Evolutionary conservation across 306 rosid genomes (phyloP).

Genomic region (Castanea crenata): DNA sequence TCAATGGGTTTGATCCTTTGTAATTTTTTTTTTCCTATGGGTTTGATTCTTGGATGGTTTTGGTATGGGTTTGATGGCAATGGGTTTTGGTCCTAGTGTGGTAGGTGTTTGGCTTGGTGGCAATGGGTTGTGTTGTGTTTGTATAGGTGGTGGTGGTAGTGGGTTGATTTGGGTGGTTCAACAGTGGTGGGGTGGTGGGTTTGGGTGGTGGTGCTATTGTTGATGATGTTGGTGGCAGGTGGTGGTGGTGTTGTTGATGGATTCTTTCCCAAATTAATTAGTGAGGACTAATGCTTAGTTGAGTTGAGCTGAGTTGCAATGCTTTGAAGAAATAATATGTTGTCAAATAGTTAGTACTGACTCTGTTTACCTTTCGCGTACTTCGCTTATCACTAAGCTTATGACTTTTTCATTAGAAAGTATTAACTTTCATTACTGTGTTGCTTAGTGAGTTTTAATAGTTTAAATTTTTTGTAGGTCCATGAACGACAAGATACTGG

Average conservation of each 20-base stretch:
- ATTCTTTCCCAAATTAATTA: background rate
- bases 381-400: background rate
- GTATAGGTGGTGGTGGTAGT: too few species aligned
- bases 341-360: background rate
- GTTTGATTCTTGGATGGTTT: too few species aligned
- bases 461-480: constrained; percentile 54
- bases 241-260: background rate
- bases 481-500: constrained; percentile 75
- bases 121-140: too few species aligned
- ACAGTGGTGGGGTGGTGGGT: too few species aligned
- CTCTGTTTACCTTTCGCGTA: background rate
- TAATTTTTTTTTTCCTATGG: too few species aligned
- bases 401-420: background rate
- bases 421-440: background rate
- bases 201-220: too few species aligned
- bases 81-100: too few species aligned
- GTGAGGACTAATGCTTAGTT: background rate
- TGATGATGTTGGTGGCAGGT: too few species aligned
- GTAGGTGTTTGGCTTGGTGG: too few species aligned
- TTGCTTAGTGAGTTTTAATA: constrained; percentile 3
- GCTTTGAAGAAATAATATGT: background rate
- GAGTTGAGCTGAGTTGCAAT: background rate
- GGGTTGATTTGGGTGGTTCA: too few species aligned
- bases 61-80: too few species aligned
- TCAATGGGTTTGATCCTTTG: too few species aligned